Percentiles rank a stretch among this genome's conserved stretches.
Evolutionary conservation across 2,329 filamentous ascomycete species (phyloP).

Genomic region (Nemania sp.): DNA sequence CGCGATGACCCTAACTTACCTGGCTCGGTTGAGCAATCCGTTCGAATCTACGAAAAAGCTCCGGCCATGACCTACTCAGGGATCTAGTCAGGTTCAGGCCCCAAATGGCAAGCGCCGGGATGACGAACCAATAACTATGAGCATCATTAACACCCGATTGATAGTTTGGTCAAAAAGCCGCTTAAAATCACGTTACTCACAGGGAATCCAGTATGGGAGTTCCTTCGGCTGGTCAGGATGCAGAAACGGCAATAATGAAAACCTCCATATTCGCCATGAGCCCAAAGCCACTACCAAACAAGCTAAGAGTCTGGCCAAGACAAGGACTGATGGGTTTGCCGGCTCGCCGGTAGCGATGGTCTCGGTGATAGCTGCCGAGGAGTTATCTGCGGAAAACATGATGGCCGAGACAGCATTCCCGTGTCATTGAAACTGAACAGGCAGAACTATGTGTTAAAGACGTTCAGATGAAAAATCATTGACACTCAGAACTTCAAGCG

Average conservation of each 20-base stretch:
- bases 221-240: conserved; percentile 17
- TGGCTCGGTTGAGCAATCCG: conserved; percentile 25
- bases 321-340: background rate
- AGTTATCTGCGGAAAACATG: background rate
- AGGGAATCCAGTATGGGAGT: conserved; percentile 20
- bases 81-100: background rate
- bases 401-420: background rate
- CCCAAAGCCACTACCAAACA: background rate
- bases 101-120: background rate
- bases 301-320: background rate
- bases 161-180: background rate
- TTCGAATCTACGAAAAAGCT: conserved; percentile 32
- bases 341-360: background rate
- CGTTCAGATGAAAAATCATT: background rate
- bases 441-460: background rate
- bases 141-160: background rate
- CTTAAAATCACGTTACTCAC: conserved; percentile 9
- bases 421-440: no score
- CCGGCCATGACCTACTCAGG: conserved; percentile 26
- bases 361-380: background rate
- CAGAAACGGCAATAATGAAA: conserved; percentile 15
- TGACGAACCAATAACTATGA: conserved; percentile 9
- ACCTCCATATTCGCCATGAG: conserved; percentile 21
- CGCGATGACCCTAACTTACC: conserved; percentile 14
- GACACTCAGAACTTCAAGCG: no score